Evolutionary conservation across 352 stramenopile species (phyloP), one percentile per base, ranked within the genome.

Genomic region (Blastocystis sp.): DNA sequence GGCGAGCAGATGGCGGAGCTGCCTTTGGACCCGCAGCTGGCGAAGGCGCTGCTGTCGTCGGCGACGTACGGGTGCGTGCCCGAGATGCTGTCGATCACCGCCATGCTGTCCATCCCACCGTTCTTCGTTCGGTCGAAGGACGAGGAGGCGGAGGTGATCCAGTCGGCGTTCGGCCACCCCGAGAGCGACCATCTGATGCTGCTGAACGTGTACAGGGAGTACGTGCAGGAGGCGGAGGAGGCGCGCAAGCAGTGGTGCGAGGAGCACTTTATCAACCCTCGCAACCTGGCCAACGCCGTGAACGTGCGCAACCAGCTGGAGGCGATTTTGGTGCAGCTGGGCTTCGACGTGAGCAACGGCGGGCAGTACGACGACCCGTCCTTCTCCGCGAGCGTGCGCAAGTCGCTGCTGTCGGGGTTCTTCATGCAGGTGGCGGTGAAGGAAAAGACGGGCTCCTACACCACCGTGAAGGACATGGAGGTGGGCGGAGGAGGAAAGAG

Each of bases 401-500:
- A 96, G 89, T 92, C 95, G 52, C 91, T 99, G 19, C 95, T 96
- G 19, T 92, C 93, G 38, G 96, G 95, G 61, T 98, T 98, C 92
- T 99, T 98, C 91, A 98, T 98, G 96, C 94, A 97, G 89, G 94
- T 98, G 42, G 96, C 94, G 0, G 96, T 97, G 90, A 89, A 93
- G 0, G 92, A 96, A 89, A 89, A 91, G 59, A 89, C 92, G 40
- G 96, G 96, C 63, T 93, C 96, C 78, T 99, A 99, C 91, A 91
- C 98, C 48, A 99, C 97, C 4, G 94, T 98, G 62, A 99, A 99
- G 91, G 96, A 99, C 91, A 98, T 99, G 91, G 96, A 99, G 91
- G 93, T 98, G 10, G 96, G 99, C 52, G 97, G 9, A 96, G 99
- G 59, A 93, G 95, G 76, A 91, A 95, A 93, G 96, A 98, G 89